Evolutionary conservation across 2,329 filamentous ascomycete species (phyloP).

Genomic region (Orbilia quercus): DNA sequence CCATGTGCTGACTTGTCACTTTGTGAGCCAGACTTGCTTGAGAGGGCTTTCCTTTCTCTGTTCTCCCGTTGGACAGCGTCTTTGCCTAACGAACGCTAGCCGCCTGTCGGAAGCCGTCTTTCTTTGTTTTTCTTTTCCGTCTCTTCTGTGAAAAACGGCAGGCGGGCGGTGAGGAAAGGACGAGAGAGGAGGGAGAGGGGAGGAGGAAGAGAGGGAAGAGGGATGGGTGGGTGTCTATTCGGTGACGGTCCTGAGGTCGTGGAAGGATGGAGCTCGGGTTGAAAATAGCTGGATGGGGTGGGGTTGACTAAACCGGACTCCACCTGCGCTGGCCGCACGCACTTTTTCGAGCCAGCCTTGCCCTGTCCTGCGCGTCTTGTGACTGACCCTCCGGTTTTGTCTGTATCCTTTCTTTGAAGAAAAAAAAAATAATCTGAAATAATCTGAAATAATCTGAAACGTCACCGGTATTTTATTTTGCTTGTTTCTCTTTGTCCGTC

Average conservation of each 20-base stretch:
- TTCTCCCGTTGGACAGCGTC: slow-evolving; percentile 17
- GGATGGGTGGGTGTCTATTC: background rate
- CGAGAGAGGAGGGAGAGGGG: background rate
- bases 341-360: slow-evolving; percentile 18
- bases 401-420: too few relatives aligned
- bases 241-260: background rate
- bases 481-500: too few relatives aligned
- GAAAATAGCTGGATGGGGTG: slow-evolving; percentile 15
- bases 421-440: too few relatives aligned
- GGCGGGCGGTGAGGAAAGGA: background rate
- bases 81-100: slow-evolving; percentile 40
- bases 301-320: slow-evolving; percentile 28
- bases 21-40: too few relatives aligned
- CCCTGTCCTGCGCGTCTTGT: slow-evolving; percentile 23
- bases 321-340: too few relatives aligned
- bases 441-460: too few relatives aligned
- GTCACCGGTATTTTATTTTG: too few relatives aligned
- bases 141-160: background rate
- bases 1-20: slow-evolving; percentile 37
- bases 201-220: background rate
- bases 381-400: too few relatives aligned
- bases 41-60: too few relatives aligned
- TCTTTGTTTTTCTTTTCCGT: background rate
- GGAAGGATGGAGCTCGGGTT: too few relatives aligned
- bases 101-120: background rate